Base-by-base conservation (phyloP, 106 monocot species). In the Dioscorea zingiberensis region DNA sequence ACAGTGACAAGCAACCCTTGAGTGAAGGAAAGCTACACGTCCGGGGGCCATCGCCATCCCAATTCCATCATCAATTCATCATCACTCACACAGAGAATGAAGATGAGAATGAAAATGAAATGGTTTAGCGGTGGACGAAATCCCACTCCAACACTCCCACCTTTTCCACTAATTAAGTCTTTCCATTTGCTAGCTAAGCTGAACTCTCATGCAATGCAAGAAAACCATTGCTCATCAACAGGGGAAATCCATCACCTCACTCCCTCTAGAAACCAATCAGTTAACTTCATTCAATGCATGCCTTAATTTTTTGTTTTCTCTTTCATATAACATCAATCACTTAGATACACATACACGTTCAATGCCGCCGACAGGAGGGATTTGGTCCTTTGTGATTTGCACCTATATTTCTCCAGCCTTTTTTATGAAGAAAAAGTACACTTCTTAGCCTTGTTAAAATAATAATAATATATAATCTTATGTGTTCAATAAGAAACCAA, bases 1-100 rank as follows among this genome's bases (percentile, higher is more conserved):
- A 77, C 59, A 32, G 23, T 2, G 58, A 65, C 65, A 71, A 77
- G 71, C 59, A 77, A 77, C 48, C 51, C 21, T 72, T 60, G 71
- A 71, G 71, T 77, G 66, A 72, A 71, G 66, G 27, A 60, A 71
- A 66, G 66, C 64, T 55, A 75, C 17, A 49, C 55, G 3, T 7
- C 48, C 29, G 25, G 47, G 65, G 58, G 23, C 58, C 7, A 30
- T 18, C 49, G n/a, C n/a, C n/a, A n/a, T n/a, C n/a, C n/a, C n/a
- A n/a, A n/a, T n/a, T n/a, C n/a, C n/a, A n/a, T n/a, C n/a, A n/a
- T n/a, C n/a, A n/a, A n/a, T n/a, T n/a, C n/a, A n/a, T 18, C 3
- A 16, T 49, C 49, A 13, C 18, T 49, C 18, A 49, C 16, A 49
- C 3, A 4, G 49, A 49, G 49, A 49, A 18, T 49, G 49, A 49